Evolutionary conservation across 108 stramenopile species (phyloP).

Genomic region (Fistulifera pelliculosa): DNA sequence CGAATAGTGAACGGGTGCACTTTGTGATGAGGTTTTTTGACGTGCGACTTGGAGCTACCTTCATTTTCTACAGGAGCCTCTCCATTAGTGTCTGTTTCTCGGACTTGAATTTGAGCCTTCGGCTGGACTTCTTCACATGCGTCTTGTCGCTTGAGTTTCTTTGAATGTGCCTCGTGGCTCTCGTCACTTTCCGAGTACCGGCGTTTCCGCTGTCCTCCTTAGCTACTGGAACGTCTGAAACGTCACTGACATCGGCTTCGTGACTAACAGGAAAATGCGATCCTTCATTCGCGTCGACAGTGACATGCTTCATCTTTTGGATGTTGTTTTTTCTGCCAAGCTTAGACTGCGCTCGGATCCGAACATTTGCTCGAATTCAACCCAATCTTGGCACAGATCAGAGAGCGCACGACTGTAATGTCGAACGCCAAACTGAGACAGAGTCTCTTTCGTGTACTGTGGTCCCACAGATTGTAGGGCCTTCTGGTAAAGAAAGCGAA

Average conservation of each 20-base stretch:
- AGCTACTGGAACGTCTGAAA: too few species aligned
- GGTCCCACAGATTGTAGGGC: conserved; percentile 37
- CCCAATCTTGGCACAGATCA: conserved; percentile 59
- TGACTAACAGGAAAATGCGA: too few species aligned
- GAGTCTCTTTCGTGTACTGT: conserved; percentile 8
- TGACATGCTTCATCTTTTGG: conserved; percentile 5
- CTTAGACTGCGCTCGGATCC: conserved; percentile 55
- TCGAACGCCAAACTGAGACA: conserved; percentile 16
- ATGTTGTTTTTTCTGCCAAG: conserved; percentile 15
- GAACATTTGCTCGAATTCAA: conserved; percentile 55
- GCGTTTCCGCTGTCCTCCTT: too few species aligned
- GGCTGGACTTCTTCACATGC: too few species aligned
- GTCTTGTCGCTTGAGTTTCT: too few species aligned
- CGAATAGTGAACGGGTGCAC: conserved; percentile 86
- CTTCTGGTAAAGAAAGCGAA: conserved; percentile 57
- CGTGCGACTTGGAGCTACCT: too few species aligned
- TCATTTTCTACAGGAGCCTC: neutral
- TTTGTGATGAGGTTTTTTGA: conserved; percentile 30
- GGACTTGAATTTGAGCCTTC: too few species aligned
- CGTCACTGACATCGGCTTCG: too few species aligned
- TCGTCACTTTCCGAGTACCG: too few species aligned
- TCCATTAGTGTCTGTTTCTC: neutral
- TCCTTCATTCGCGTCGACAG: neutral
- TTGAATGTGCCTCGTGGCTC: too few species aligned
- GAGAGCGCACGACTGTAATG: conserved; percentile 44